Conservation (phyloP, 305 asterid genomes). For the Petunia hybrid region DNA sequence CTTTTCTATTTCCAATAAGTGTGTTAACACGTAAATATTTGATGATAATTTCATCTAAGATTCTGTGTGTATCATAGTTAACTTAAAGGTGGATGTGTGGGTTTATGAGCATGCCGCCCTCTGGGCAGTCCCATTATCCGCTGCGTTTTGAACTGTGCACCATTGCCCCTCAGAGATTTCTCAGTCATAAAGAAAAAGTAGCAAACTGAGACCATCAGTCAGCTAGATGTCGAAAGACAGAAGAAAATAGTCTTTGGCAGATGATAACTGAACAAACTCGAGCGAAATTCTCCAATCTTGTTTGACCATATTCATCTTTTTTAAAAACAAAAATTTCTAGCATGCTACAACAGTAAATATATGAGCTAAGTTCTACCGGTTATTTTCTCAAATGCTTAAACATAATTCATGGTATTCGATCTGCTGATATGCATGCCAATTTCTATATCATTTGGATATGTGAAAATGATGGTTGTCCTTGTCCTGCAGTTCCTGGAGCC, state of each 20-base stretch:
- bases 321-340: background rate
- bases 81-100: slow-evolving; percentile 3
- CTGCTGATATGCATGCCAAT: background rate
- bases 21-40: background rate
- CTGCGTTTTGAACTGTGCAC: too few species aligned
- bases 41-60: background rate
- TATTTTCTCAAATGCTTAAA: background rate
- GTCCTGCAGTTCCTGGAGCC: slow-evolving; percentile 69
- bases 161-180: too few species aligned
- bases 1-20: background rate
- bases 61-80: background rate
- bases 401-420: slow-evolving; percentile 8
- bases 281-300: background rate
- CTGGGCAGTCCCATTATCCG: too few species aligned
- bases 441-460: slow-evolving; percentile 20
- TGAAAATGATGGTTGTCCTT: slow-evolving; percentile 29
- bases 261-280: background rate
- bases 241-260: background rate
- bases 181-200: too few species aligned
- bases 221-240: background rate
- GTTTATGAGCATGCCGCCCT: too few species aligned
- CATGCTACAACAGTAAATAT: background rate
- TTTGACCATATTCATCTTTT: slow-evolving; percentile 24
- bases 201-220: background rate
- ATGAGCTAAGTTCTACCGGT: background rate